Base-by-base conservation (phyloP, 1,284 basidiomycete species). In the Exobasidium cylindrosporum region DNA sequence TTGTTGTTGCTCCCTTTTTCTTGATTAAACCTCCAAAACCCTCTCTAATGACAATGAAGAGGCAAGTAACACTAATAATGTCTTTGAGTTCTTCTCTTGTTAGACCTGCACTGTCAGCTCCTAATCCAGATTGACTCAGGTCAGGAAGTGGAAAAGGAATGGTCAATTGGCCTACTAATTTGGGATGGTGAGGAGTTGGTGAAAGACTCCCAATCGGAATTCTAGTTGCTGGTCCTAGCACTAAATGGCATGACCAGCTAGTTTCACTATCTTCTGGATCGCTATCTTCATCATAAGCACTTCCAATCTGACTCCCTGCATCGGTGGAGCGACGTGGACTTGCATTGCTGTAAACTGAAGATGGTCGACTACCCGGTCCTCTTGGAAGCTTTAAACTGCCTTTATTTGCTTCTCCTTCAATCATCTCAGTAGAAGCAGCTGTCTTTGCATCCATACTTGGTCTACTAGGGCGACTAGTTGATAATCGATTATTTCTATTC, bases 181-280 rank as follows among this genome's bases (percentile, higher is more conserved):
- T 93, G 5, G 95, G 95, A 80, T 97, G 95, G 80, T 97, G 92
- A 17, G 93, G 94, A 1, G 93, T 93, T 4, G 94, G 95, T n/a
- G 63, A 61, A 14, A 78, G 63, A 11, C 69, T 68, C 2, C 94
- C 92, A n/a, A 79, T 62, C 10, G 76, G 76, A 47, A 79, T 76
- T n/a, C 75, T 70, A 10, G 73, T 76, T 11, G 54, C 58, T 1
- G 72, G 65, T 1, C 73, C 69, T 54, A 82, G 81, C 1, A 84
- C 80, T 11, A 82, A 76, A 49, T 76, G 76, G 77, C 94, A 97
- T 46, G 87, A 86, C 94, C 94, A 98, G 0, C 93, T 91, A 29
- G 91, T 92, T 81, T 97, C 94, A 50, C 89, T 91, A 79, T 97
- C 94, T 79, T 97, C 94, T 0, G 92, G 91, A 72, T 97, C 93